Conservation (phyloP, 1,284 basidiomycete genomes). For the Microbotryum saponariae region DNA sequence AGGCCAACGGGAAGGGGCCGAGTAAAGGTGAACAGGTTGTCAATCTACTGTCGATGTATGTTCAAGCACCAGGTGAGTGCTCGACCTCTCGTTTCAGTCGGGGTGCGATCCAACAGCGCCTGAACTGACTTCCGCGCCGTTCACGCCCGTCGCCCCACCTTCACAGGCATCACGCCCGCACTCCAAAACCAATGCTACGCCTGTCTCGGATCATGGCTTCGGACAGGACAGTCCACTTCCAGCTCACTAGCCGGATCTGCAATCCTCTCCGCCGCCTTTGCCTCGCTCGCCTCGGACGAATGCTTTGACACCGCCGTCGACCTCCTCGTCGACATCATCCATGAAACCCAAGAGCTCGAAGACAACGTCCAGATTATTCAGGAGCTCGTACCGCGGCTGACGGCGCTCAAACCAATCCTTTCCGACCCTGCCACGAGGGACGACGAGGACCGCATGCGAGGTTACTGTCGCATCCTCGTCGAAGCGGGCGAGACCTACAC, state of each 20-base stretch:
- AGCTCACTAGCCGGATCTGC: constrained; percentile 64
- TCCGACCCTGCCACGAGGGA: constrained; percentile 40
- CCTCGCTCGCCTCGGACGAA: constrained; percentile 71
- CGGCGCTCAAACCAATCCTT: constrained; percentile 61
- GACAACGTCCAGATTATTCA: constrained; percentile 88
- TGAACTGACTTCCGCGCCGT: constrained; percentile 2
- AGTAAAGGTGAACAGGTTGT: constrained; percentile 55
- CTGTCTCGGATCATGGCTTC: constrained; percentile 80
- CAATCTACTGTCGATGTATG: constrained; percentile 76
- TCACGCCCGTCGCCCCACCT: too few relatives aligned
- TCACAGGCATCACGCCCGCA: constrained; percentile 64
- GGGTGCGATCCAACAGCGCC: not conserved
- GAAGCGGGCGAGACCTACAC: constrained; percentile 96
- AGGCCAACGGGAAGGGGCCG: not conserved
- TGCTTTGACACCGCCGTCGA: constrained; percentile 91
- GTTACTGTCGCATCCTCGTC: constrained; percentile 82
- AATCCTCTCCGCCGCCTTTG: constrained; percentile 74
- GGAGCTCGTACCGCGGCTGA: constrained; percentile 72
- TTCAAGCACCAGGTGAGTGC: constrained; percentile 70
- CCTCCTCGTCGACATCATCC: constrained; percentile 86
- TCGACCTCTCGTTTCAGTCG: not conserved
- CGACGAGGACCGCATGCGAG: constrained; percentile 69
- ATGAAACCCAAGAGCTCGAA: constrained; percentile 95
- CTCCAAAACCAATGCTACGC: constrained; percentile 84
- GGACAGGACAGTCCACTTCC: constrained; percentile 73